Evolutionary conservation across 176 grass and related monocot genomes (phyloP).

Genomic region (Aegilops sharonensis): DNA sequence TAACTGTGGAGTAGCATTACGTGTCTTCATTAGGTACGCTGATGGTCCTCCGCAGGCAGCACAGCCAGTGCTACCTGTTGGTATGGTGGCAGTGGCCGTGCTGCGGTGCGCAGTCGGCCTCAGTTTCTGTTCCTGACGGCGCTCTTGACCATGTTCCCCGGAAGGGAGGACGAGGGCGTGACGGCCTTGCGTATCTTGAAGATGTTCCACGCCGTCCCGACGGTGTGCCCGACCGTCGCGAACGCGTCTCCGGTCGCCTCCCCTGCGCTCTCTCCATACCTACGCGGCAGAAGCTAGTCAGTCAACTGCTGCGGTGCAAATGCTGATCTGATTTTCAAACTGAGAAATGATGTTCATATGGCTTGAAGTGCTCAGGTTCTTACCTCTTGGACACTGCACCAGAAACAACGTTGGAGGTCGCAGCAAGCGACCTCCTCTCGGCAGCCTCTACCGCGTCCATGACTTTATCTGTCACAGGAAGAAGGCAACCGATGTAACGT

Average conservation of each 20-base stretch:
- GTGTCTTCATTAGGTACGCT: neutral
- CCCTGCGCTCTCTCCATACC: constrained; percentile 78
- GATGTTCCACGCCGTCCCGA: constrained; percentile 93
- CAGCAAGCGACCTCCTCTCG: constrained; percentile 69
- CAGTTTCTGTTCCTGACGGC: constrained; percentile 65
- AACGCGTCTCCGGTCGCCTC: constrained; percentile 79
- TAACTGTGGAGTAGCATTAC: neutral
- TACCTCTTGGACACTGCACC: constrained; percentile 73
- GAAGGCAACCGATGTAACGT: neutral
- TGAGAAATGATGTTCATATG: neutral
- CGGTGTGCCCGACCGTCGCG: constrained; percentile 70
- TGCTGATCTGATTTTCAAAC: neutral
- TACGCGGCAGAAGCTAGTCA: constrained; percentile 2
- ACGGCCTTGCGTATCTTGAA: constrained; percentile 92
- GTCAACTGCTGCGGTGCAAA: neutral
- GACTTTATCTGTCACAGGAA: constrained; percentile 60
- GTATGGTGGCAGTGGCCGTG: no score
- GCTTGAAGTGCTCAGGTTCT: neutral
- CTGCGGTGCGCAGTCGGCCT: neutral
- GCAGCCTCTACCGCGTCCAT: constrained; percentile 82
- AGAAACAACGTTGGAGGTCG: constrained; percentile 65
- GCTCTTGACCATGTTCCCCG: constrained; percentile 56
- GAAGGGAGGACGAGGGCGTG: constrained; percentile 54
- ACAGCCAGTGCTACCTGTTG: neutral
- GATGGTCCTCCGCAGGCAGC: neutral